Conservation (phyloP, 371 early-diverging fungal genomes). For the Rhizopus stolonifer region DNA sequence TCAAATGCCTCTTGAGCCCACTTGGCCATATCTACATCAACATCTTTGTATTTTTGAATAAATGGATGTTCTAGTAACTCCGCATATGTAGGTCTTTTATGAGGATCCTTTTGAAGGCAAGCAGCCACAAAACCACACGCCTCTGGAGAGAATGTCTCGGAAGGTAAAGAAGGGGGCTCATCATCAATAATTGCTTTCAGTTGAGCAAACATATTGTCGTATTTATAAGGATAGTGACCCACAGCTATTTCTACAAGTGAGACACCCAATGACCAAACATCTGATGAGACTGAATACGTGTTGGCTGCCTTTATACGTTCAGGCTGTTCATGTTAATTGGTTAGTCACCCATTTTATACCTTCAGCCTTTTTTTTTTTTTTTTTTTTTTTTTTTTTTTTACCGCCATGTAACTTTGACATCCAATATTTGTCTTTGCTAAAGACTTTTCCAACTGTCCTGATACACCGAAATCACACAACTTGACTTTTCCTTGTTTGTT, state of each 20-base stretch:
- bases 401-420: constrained; percentile 94
- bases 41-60: constrained; percentile 57
- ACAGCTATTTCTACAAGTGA: constrained; percentile 91
- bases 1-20: constrained; percentile 63
- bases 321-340: constrained; percentile 63
- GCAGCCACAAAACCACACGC: constrained; percentile 78
- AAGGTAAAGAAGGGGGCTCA: constrained; percentile 74
- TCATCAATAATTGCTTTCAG: constrained; percentile 84
- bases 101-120: constrained; percentile 78
- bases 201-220: constrained; percentile 80
- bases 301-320: constrained; percentile 71
- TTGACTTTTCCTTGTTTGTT: constrained; percentile 88
- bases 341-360: too few species aligned
- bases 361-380: too few species aligned
- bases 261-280: constrained; percentile 91
- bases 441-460: constrained; percentile 86
- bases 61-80: constrained; percentile 77
- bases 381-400: constrained; percentile 32
- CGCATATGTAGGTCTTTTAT: constrained; percentile 69
- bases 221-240: constrained; percentile 80
- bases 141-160: constrained; percentile 58
- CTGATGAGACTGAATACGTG: constrained; percentile 77
- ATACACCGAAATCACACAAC: constrained; percentile 94
- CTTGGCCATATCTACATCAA: constrained; percentile 77
- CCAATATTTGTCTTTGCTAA: constrained; percentile 93